phyloP scores from a whole-genome alignment of 306 rosid species.

The Fagus sylvatica region DNA sequence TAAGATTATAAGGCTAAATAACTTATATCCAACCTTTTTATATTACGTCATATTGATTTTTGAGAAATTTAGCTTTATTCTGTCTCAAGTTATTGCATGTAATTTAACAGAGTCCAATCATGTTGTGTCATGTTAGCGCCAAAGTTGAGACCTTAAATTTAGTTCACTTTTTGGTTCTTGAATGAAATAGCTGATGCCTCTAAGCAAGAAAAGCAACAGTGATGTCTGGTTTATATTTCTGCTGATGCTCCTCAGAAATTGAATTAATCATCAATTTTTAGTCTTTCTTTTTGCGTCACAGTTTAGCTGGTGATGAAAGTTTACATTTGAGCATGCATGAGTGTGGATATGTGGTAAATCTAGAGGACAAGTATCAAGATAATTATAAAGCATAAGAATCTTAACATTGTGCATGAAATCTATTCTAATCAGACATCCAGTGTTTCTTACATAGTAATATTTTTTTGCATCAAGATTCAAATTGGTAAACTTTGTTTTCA shows the following conservation, averaged over 20 bases:
- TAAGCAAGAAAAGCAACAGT: not conserved
- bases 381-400: not conserved
- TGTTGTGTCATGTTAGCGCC: not conserved
- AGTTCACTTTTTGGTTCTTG: not conserved
- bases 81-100: not conserved
- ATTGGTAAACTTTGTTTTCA: not conserved
- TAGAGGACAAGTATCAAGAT: not conserved
- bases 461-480: not conserved
- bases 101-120: not conserved
- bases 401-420: not conserved
- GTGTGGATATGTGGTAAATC: not conserved
- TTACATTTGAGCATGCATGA: not conserved
- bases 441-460: not conserved
- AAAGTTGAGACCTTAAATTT: not conserved
- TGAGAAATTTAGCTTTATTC: not conserved
- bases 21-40: not conserved
- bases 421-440: not conserved
- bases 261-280: not conserved
- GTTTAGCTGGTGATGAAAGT: not conserved
- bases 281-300: not conserved
- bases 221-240: not conserved
- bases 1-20: slow-evolving; percentile 3
- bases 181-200: not conserved
- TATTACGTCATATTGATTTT: not conserved
- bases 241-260: not conserved